Conservation (phyloP, 345 rosid species). For the Eucalyptus sp. region DNA sequence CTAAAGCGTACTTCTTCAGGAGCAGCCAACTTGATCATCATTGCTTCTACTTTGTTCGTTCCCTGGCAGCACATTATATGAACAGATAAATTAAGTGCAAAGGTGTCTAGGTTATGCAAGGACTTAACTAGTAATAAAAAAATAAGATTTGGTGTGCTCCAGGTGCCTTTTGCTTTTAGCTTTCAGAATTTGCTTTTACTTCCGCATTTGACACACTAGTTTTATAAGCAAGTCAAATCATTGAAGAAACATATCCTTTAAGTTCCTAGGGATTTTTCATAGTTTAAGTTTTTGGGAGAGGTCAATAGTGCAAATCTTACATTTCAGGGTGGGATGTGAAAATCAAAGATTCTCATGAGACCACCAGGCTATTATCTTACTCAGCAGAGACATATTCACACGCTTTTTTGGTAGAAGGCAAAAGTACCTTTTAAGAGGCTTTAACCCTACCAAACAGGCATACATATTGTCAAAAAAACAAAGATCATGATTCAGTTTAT, state of each 20-base stretch:
- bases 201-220: accelerated
- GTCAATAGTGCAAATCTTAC: neutral
- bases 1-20: too few species aligned
- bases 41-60: too few species aligned
- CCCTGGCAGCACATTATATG: neutral
- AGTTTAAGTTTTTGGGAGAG: neutral
- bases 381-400: neutral
- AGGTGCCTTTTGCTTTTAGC: accelerated
- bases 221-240: too few species aligned
- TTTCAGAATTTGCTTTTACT: too few species aligned
- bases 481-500: neutral
- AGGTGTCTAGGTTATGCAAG: neutral
- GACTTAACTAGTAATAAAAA: neutral
- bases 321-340: neutral
- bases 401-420: too few species aligned
- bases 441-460: neutral
- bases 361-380: neutral
- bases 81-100: neutral
- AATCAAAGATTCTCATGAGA: neutral
- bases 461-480: neutral
- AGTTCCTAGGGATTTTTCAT: neutral
- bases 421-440: neutral
- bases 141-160: too few species aligned
- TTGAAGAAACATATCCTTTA: neutral
- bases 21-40: too few species aligned